Base-by-base conservation (phyloP, 1,284 basidiomycete genomes). In the Ceraceosorus guamensis region DNA sequence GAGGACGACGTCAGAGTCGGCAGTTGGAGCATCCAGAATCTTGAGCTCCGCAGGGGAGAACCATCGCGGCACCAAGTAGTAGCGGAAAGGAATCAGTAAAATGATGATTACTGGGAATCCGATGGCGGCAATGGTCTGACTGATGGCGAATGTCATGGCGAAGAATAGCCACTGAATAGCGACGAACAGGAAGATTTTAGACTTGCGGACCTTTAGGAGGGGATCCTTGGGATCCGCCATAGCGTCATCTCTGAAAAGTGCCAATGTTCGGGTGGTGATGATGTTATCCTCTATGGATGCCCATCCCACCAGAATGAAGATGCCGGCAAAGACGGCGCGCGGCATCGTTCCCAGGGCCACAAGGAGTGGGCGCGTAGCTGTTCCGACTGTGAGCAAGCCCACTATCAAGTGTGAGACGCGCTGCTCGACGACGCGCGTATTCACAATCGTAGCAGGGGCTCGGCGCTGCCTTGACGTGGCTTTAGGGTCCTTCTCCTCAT, bases 81-180 rank as follows among this genome's bases (percentile, higher is more conserved):
- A 83, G 47, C 93, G 81, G 5, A 93, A 66, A 0, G 92, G 92
- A n/a, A 96, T 83, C 16, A 97, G 81, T 16, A 89, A 77, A 69
- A 89, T 83, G 70, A 96, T 95, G 62, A 95, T 84, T 44, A 95
- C 81, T 0, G 91, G 91, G 75, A 96, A 96, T 0, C 88, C 90
- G 56, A 95, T 90, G 0, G 65, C 62, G 39, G 76, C 71, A 52
- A 89, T 86, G 0, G 91, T 96, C 75, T 95, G 91, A 0, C 89
- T 91, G 65, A 96, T 86, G 0, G 88, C 88, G 73, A 95, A 90
- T 0, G 91, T 92, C 5, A 86, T 85, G 0, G 86, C 91, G 66
- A 96, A 96, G 10, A 87, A 89, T 5, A 87, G 63, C 52, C 95
- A 82, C 77, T 97, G 89, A 37, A 95, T 81, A 5, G 79, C 78